Base-by-base conservation (phyloP, 345 rosid genomes). In the Pseudoturritis turrita region DNA sequence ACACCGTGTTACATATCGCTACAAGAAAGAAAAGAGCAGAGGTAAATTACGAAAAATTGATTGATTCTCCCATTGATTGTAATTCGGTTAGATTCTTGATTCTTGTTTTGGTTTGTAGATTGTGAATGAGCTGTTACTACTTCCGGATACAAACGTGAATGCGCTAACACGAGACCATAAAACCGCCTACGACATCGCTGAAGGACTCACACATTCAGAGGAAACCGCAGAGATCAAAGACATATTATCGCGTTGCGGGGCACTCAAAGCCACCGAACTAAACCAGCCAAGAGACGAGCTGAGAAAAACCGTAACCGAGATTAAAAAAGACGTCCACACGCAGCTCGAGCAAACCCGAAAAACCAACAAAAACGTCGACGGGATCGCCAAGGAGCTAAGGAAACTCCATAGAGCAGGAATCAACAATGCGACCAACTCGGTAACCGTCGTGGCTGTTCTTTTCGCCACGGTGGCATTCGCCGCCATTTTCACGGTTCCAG, bases 401-500 rank as follows among this genome's bases (percentile, higher is more conserved):
- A 85, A 76, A 74, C 96, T 95, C 59, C 99, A 88, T 67, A 81
- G 90, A 63, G 86, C 82, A 44, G 97, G 97, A 54, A 85, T 95
- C 68, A 82, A 88, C 80, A 95, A 88, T 17, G 96, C 99, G 3
- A 84, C 96, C 7, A 95, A 91, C 83, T 92, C 92, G 0, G 87
- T 89, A 39, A 89, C 97, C 0, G 94, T 95, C 18, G 96, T 95
- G 31, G 96, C 99, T 2, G 96, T 89, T 15, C 89, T 95, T 23
- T 89, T 95, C 49, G 98, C 96, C 40, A 91, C 99, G 1, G 99
- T 91, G 12, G 99, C 99, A 51, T 95, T 91, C 47, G 90, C 96
- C 0, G 90, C 99, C 7, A 82, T 91, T 50, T 87, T 86, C 79
- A 87, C 93, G 0, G 85, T 95, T 62, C 97, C 98, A 4, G 98